Base-by-base conservation (phyloP, 192 early-diverging fungal species). In the Coemansia sp. region DNA sequence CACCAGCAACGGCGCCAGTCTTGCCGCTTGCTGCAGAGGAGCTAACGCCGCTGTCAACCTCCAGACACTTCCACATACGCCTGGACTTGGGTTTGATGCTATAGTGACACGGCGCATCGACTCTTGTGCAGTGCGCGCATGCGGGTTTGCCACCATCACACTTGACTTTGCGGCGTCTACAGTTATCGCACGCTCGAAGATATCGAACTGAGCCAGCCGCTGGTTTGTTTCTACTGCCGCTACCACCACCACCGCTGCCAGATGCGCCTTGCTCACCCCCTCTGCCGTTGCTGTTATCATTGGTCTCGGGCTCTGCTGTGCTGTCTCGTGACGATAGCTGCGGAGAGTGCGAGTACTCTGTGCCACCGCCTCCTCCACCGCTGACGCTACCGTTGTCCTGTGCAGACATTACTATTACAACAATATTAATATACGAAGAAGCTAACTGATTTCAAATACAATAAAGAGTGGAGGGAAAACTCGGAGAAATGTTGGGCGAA, bases 11-110 rank as follows among this genome's bases (percentile, higher is more conserved):
- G 2, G 49, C 48, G 17, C 53, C 39, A 21, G 25, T 44, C 39
- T 47, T 13, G 59, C 21, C 14, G 50, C 42, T 2, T 50, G 15
- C 34, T 9, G 7, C 9, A 2, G 34, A 37, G 3, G 34, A 37
- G 34, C 34, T 37, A 4, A 39, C 45, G 34, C 39, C 49, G 22
- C 50, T 64, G 21, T 63, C 27, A 12, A 38, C 56, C 47, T 78
- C 74, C 22, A 78, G 54, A 21, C 74, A 78, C 47, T 78, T 78
- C 74, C 74, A 78, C 69, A 69, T 67, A 33, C 74, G 64, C 45
- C 74, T 69, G 25, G 69, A 71, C 58, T 78, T 78, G 13, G 74
- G 74, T 64, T 78, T 78, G 41, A 78, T 64, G 56, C 79, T 81
- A 46, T 76, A 81, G 55, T 76, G 72, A 43, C 79, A 81, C 14